Base-by-base conservation (phyloP, 768 basidiomycete genomes). In the Termitomyces sp. region DNA sequence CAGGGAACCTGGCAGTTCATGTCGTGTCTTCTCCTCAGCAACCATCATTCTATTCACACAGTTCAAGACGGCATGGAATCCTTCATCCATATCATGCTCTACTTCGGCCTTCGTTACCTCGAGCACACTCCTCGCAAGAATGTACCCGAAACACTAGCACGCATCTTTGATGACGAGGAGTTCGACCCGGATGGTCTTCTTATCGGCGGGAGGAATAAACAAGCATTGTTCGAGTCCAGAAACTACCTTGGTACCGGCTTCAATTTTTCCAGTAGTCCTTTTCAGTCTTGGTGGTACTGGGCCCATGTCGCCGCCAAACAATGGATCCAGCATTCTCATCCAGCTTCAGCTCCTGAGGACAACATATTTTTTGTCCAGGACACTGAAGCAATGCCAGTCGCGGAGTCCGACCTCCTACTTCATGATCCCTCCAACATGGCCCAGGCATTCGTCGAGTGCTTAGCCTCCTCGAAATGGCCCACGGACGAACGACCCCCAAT, bases 11-110 rank as follows among this genome's bases (percentile, higher is more conserved):
- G 33, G 33, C 33, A 33, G 33, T 33, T 10, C 9, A 70, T 72
- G 62, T 71, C 72, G 1, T 47, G 56, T 0, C 50, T 44, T 7
- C 50, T 74, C 5, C 62, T 72, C 5, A 8, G 13, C 24, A 8
- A 65, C 10, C 52, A 63, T 10, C 16, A 8, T 14, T 67, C 43
- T 4, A 44, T 47, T 32, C 46, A 47, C 46, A 47, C 3, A 3
- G 32, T 47, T 6, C 27, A 47, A 32, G 26, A 47, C 10, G 46
- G 32, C 30, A 47, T 47, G 46, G 46, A 47, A 47, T 47, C 46
- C 4, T 30, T 47, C 24, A 18, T 46, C 22, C 16, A 46, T 22
- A 12, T 46, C 24, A 30, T 46, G 34, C 37, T 61, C 6, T 68
- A 63, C 50, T 40, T 49, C 16, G 46, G 54, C 8, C 48, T 65